A percentile compares a stretch with the other conserved stretches of the same genome.
phyloP scores from a whole-genome alignment of 345 rosid species.

The Euphorbia tirucalli region DNA sequence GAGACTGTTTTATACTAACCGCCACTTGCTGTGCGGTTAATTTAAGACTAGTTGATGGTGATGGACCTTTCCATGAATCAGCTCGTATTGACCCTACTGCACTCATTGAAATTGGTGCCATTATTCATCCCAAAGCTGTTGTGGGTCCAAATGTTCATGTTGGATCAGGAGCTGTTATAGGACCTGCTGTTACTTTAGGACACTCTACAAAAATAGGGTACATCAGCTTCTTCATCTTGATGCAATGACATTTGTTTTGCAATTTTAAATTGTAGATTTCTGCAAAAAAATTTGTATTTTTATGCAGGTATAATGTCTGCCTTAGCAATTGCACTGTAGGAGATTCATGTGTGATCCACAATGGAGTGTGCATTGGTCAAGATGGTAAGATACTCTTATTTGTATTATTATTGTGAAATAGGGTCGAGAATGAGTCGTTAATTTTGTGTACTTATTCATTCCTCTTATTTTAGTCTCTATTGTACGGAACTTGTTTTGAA shows the following conservation, averaged over 20 bases:
- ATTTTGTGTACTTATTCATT: background rate
- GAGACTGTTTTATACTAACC: background rate
- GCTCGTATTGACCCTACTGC: conserved; percentile 58
- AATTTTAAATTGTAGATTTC: too few relatives aligned
- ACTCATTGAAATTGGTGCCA: conserved; percentile 53
- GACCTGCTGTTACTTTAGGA: conserved; percentile 57
- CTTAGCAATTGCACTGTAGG: conserved; percentile 67
- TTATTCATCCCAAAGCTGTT: conserved; percentile 60
- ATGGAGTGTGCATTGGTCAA: conserved; percentile 86
- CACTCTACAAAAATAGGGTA: conserved; percentile 62
- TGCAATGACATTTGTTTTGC: background rate
- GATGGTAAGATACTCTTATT: conserved; percentile 52
- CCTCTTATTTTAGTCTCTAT: background rate
- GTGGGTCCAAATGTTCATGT: conserved; percentile 46
- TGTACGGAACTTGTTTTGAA: background rate
- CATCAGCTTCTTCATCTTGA: background rate
- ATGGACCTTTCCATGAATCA: conserved; percentile 44
- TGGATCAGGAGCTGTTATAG: conserved; percentile 71
- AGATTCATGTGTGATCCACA: conserved; percentile 61
- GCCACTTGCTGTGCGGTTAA: background rate
- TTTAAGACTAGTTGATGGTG: conserved; percentile 36
- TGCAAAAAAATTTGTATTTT: background rate
- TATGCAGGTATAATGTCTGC: conserved; percentile 58
- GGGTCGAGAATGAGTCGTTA: background rate
- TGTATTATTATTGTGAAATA: background rate